phyloP scores from a whole-genome alignment of 768 basidiomycete genomes.

The Symmetrospora coprosmae region DNA sequence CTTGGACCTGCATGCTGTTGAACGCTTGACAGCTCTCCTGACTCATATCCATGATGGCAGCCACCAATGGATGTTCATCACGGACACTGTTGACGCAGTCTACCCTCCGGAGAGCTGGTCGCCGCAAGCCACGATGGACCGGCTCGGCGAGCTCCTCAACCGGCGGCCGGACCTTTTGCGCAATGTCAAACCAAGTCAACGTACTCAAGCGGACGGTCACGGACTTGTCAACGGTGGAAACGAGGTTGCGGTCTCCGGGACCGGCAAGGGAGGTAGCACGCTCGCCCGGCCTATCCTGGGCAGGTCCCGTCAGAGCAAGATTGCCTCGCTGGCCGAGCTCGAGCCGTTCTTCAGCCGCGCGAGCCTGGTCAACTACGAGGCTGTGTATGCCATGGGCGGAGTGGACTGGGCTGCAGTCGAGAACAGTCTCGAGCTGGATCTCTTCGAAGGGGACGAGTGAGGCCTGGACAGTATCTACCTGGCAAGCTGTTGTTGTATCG shows the following conservation, averaged over 20 bases:
- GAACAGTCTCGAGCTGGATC: constrained; percentile 60
- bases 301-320: constrained; percentile 46
- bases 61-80: constrained; percentile 97
- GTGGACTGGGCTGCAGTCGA: constrained; percentile 88
- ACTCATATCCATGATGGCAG: too few species aligned
- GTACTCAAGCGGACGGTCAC: too few species aligned
- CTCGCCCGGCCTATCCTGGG: constrained; percentile 64
- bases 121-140: constrained; percentile 80
- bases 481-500: too few species aligned
- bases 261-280: constrained; percentile 12
- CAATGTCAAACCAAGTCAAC: too few species aligned
- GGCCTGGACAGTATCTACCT: too few species aligned
- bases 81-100: constrained; percentile 89
- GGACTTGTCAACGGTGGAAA: too few species aligned
- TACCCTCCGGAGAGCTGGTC: constrained; percentile 70
- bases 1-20: too few species aligned
- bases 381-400: constrained; percentile 55
- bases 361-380: constrained; percentile 78
- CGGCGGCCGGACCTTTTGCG: constrained; percentile 35
- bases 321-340: constrained; percentile 71
- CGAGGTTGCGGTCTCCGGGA: background rate
- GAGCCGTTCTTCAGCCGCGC: constrained; percentile 81
- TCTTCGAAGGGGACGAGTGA: constrained; percentile 53
- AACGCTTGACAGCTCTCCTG: background rate
- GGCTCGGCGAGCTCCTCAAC: constrained; percentile 67